Evolutionary conservation across 2,329 filamentous ascomycete genomes (phyloP), one percentile per base, ranked within the genome.

Genomic region (Epichloe sibirici): DNA sequence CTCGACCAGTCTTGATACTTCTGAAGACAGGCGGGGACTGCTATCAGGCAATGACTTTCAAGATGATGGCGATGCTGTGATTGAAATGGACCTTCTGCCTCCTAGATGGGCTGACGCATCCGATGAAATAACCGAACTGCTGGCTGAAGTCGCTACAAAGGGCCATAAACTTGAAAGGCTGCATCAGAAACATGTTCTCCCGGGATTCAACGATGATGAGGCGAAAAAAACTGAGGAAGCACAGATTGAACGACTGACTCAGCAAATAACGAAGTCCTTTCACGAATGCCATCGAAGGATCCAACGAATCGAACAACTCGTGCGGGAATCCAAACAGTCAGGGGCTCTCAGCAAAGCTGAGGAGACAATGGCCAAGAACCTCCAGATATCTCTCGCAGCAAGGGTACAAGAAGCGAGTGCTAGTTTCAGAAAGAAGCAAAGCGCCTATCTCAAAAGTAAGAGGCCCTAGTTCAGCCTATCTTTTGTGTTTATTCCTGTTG

Each of bases 41-140:
- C 86, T 98, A 66, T 87, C 90, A 57, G 77, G 82, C 52, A 82
- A 79, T 62, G 84, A 85, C 61, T 90, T 86, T 66, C 82, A 80
- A 56, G 87, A 94, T 67, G 88, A 95, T 70, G 90, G 90, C 65
- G 91, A 97, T 69, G 87, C 88, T 21, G 83, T 98, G 53, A 97
- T 98, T 63, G 93, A 98, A 74, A 97, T 98, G 93, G 91, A 97
- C 69, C 74, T 95, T 40, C 77, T 98, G 17, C 93, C 93, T 25
- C 93, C 93, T 51, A 84, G 93, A 55, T 98, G 93, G 93, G 86
- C 91, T 54, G 93, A 98, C 65, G 78, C 95, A 54, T 90, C 90
- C 63, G 93, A 97, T 66, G 90, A 97, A 66, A 89, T 98, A 55
- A 84, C 86, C 34, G 89, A 96, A 54, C 72, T 88, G 43, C 79